Percentiles rank a stretch among this genome's conserved stretches.
phyloP scores from a whole-genome alignment of 805 yeast genomes.

The Kluyveromyces lactis region DNA sequence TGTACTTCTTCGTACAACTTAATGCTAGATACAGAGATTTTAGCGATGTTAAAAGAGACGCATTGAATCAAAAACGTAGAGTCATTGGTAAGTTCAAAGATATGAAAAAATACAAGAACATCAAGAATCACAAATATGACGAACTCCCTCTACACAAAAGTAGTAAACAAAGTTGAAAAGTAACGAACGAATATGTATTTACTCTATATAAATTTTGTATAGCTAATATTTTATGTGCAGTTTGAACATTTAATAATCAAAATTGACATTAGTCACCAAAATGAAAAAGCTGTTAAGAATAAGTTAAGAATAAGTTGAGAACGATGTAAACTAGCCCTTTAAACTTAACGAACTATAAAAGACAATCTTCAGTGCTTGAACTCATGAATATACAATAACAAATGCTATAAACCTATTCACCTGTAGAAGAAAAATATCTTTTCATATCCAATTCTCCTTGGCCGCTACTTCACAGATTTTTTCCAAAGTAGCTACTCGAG shows the following conservation, averaged over 20 bases:
- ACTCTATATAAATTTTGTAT: too few species aligned
- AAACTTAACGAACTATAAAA: too few species aligned
- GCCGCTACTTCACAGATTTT: conserved; percentile 31
- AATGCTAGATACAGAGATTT: conserved; percentile 52
- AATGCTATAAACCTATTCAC: too few species aligned
- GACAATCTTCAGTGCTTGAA: too few species aligned
- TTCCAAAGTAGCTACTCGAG: conserved; percentile 29
- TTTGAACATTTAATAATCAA: too few species aligned
- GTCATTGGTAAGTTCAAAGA: conserved; percentile 34
- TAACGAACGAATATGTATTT: background rate
- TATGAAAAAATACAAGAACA: conserved; percentile 21
- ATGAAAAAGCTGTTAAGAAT: too few species aligned
- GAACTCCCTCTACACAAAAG: conserved; percentile 33
- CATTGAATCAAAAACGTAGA: conserved; percentile 30
- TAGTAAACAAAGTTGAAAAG: conserved; percentile 18
- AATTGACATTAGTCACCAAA: too few species aligned
- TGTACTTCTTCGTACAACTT: conserved; percentile 54
- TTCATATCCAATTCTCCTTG: conserved; percentile 28
- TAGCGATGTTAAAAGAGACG: conserved; percentile 33
- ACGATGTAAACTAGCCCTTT: too few species aligned
- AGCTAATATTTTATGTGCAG: conserved; percentile 2
- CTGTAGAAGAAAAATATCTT: too few species aligned
- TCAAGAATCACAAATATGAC: conserved; percentile 32
- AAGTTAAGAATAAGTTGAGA: too few species aligned
- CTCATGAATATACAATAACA: too few species aligned